Evolutionary conservation across 1,284 basidiomycete genomes (phyloP).

Genomic region (Agaricales sp.): DNA sequence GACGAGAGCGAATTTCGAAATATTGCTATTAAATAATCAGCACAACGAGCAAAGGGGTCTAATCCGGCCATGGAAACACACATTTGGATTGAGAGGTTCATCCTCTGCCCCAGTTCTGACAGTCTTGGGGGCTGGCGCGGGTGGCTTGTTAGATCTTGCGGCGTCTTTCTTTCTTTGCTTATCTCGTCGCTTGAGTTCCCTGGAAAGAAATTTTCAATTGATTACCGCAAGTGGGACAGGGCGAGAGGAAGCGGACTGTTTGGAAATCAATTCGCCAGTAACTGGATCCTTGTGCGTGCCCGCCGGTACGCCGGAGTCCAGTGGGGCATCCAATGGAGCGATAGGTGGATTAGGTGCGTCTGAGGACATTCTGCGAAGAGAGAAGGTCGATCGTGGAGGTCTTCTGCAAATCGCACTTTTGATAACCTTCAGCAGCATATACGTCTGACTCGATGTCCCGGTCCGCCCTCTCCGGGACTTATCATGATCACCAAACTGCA

Average conservation of each 20-base stretch:
- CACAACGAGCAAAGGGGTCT: constrained; percentile 1
- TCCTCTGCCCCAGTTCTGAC: constrained; percentile 21
- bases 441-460: neutral
- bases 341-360: neutral
- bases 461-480: neutral
- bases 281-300: constrained; percentile 71
- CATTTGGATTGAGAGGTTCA: constrained; percentile 67
- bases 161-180: constrained; percentile 83
- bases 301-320: neutral
- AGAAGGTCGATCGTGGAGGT: neutral
- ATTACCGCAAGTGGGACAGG: constrained; percentile 11
- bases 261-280: constrained; percentile 92
- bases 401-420: neutral
- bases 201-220: constrained; percentile 28
- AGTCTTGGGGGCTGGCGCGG: constrained; percentile 32
- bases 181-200: constrained; percentile 86
- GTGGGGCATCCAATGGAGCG: no score
- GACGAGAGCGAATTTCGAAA: constrained; percentile 85
- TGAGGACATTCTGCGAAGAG: neutral
- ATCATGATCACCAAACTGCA: neutral
- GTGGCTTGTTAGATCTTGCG: constrained; percentile 72
- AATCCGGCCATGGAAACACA: constrained; percentile 25
- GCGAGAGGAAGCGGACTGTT: constrained; percentile 57
- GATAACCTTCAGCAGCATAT: neutral
- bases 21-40: constrained; percentile 63